These are phyloP conservation scores for Cyclostephanos tholiformis DNA, from an alignment of 108 stramenopile genomes.

Conservation along the genomic window DNA sequence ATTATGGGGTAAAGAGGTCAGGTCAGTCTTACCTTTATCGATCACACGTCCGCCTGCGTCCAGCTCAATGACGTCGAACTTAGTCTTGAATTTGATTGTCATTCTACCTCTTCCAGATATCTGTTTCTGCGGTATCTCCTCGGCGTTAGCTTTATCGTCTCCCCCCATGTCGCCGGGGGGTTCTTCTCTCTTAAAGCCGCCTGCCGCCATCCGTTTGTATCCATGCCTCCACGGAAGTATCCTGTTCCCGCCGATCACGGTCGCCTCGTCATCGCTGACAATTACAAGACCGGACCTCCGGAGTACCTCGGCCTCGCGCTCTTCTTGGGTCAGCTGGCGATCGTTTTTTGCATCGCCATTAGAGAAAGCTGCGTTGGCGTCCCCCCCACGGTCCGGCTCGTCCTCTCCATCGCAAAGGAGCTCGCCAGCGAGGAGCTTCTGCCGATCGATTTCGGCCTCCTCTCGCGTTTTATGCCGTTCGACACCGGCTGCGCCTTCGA, in stretches of 20 bases:
- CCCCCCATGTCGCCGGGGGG: background rate
- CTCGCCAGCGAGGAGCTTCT: slow-evolving; percentile 77
- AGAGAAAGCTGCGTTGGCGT: background rate
- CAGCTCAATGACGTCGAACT: slow-evolving; percentile 83
- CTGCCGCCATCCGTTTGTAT: slow-evolving; percentile 16
- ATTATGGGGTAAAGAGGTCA: background rate
- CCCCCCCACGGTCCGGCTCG: slow-evolving; percentile 50
- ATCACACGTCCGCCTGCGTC: slow-evolving; percentile 78
- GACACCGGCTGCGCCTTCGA: slow-evolving; percentile 56
- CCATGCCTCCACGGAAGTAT: slow-evolving; percentile 67
- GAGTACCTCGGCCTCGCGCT: slow-evolving; percentile 69
- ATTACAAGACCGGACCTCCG: slow-evolving; percentile 68
- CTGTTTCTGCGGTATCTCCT: slow-evolving; percentile 15
- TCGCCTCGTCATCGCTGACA: slow-evolving; percentile 82
- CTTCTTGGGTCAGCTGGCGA: slow-evolving; percentile 51
- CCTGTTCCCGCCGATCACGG: slow-evolving; percentile 70
- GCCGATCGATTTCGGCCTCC: slow-evolving; percentile 82
- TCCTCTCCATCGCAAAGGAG: slow-evolving; percentile 65
- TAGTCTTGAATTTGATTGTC: slow-evolving; percentile 67
- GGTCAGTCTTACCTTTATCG: slow-evolving; percentile 55
- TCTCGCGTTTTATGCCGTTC: slow-evolving; percentile 69
- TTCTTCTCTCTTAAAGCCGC: slow-evolving; percentile 32
- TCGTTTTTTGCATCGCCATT: slow-evolving; percentile 18
- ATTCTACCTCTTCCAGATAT: slow-evolving; percentile 11
- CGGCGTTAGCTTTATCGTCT: slow-evolving; percentile 6